Conservation (phyloP, 495 filamentous ascomycete species). For the Lepraria neglecta region DNA sequence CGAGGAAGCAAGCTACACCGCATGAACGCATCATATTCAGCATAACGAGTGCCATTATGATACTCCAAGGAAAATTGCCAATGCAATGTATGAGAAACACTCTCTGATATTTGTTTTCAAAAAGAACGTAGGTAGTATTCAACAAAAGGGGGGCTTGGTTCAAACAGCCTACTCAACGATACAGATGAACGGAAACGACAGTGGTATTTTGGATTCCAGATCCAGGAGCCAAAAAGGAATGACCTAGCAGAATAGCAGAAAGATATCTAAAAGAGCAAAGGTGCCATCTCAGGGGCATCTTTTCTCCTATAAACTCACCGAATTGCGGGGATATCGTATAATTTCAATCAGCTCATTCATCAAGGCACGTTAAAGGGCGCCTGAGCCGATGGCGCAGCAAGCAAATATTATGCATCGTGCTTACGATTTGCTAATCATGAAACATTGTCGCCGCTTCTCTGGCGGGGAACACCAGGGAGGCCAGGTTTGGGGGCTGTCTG, state of each 20-base stretch:
- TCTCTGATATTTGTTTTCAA: background rate
- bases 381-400: background rate
- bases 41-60: background rate
- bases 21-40: background rate
- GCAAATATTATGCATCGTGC: background rate
- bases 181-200: constrained; percentile 4
- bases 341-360: background rate
- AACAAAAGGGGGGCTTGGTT: too few relatives aligned
- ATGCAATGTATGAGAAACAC: background rate
- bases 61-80: background rate
- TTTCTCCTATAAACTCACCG: background rate
- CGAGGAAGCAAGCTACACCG: background rate
- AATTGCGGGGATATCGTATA: background rate
- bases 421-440: constrained; percentile 1
- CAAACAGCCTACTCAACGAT: background rate
- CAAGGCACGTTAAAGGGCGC: background rate
- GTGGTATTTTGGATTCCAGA: background rate
- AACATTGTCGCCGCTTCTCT: background rate
- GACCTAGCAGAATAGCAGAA: background rate
- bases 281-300: background rate
- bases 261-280: background rate
- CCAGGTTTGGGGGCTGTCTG: background rate
- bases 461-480: background rate
- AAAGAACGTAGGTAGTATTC: background rate
- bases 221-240: background rate